Evolutionary conservation across 2,329 filamentous ascomycete genomes (phyloP).

Genomic region (Davidsoniella neocaledoniae): DNA sequence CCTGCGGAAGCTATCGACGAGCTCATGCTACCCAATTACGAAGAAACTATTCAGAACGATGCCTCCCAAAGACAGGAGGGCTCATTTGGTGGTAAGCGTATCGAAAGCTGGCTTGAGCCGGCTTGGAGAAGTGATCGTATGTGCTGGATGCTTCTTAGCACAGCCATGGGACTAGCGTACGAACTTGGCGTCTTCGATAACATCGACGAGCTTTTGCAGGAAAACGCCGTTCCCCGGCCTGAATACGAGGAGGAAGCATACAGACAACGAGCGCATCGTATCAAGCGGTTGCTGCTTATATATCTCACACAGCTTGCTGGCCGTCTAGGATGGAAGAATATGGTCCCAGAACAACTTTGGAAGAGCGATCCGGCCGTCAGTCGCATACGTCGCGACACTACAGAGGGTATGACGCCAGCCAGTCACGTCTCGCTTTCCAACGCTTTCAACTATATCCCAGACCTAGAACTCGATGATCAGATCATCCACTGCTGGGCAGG

Average conservation of each 20-base stretch:
- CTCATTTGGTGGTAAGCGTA: constrained; percentile 57
- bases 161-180: constrained; percentile 75
- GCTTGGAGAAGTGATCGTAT: constrained; percentile 89
- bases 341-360: constrained; percentile 59
- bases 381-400: constrained; percentile 29
- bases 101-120: constrained; percentile 92
- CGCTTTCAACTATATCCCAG: constrained; percentile 48
- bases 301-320: constrained; percentile 92
- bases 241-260: constrained; percentile 62
- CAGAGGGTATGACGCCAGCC: constrained; percentile 41
- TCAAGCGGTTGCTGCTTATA: constrained; percentile 73
- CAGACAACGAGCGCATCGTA: constrained; percentile 59
- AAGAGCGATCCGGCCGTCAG: constrained; percentile 40
- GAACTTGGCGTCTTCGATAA: constrained; percentile 93
- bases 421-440: constrained; percentile 41
- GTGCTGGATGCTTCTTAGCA: constrained; percentile 95
- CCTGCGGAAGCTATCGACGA: constrained; percentile 60
- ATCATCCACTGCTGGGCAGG: constrained; percentile 83
- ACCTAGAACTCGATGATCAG: constrained; percentile 49
- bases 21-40: constrained; percentile 44
- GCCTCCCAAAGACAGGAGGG: constrained; percentile 16
- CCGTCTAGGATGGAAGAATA: constrained; percentile 78
- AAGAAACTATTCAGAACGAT: constrained; percentile 29
- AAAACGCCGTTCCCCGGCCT: constrained; percentile 40
- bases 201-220: constrained; percentile 52